Base-by-base conservation (phyloP, 768 basidiomycete genomes). In the Coprinopsis cinerea region DNA sequence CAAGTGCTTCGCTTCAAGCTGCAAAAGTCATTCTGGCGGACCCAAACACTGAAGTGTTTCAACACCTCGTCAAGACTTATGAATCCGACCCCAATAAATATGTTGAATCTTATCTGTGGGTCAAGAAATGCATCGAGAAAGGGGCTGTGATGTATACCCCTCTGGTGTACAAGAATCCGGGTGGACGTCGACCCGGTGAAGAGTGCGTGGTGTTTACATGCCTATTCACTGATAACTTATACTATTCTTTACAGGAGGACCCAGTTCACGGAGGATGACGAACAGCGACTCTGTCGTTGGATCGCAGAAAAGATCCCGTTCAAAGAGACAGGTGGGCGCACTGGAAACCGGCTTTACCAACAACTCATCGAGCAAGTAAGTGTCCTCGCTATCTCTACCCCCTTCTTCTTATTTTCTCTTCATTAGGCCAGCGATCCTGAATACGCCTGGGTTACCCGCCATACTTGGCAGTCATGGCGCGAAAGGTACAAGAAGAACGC, bases 401-500 rank as follows among this genome's bases (percentile, higher is more conserved):
- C n/a, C 41, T 49, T 26, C 42, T 48, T 3, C 5, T 28, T 53
- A 52, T 36, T 35, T 15, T 15, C 28, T 7, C 55, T 10, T 43
- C 24, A 7, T 6, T 4, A 89, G 87, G 71, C 70, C 42, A 65
- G 67, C 44, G 83, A 88, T 53, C 82, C 86, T 1, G 85, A 87
- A 54, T 89, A 80, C 57, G 71, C 76, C 0, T 91, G 88, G 88
- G 89, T 89, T 17, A 74, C 71, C 22, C 81, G 88, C 14, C 88
- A 92, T 61, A 89, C 88, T 1, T 92, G 88, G 88, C 87, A 90
- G 55, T 92, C 88, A 14, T 92, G 88, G 88, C 78, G 89, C 23
- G 88, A 92, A 60, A 75, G 89, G 24, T 92, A 92, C 69, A 90
- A 91, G 71, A 91, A 91, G 65, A 85, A 92, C 53, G 70, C 85